Evolutionary conservation across 2,329 filamentous ascomycete species (phyloP), one percentile per base, ranked within the genome.

Genomic region (Peltaster fructicola): DNA sequence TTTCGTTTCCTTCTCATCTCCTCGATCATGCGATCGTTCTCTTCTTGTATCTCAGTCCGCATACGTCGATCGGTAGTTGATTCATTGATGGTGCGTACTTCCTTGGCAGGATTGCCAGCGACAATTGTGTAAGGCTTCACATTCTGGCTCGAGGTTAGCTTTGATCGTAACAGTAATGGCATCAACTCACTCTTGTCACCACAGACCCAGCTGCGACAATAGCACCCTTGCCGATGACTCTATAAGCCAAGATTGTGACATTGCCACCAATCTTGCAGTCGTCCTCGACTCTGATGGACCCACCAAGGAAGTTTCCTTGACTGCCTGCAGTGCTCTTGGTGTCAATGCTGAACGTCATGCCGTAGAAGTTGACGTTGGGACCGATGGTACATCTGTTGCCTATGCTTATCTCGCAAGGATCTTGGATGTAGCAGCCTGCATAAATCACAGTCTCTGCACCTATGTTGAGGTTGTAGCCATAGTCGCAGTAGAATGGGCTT

Each of bases 401-500:
- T 41, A 95, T 82, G 22, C 61, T 70, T 31, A 95, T 76, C 34
- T 73, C 64, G 45, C 73, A 77, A n/a, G 82, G 73, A 47, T 98
- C 88, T 28, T 84, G 69, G 43, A 95, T 74, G 14, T 72, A 73
- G 50, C 84, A 93, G 41, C 80, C 77, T 27, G 78, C 67, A 10
- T 76, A 79, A 37, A 98, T 77, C 27, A 73, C 67, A 3, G 90
- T 80, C 35, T 88, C 73, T 38, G 84, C 74, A 8, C 79, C 84
- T 37, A 98, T 77, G 23, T 67, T 66, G 40, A 95, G 76, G 48
- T 98, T 95, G 55, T 92, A 95, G 1, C 88, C 88, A 43, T 93
- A 93, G 43, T 93, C 82, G 47, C 85, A 93, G 22, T 65, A 73
- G 49, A 98, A 95, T 0, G 85, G 85, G 3, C 78, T 71, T 42